A percentile compares a stretch with the other conserved stretches of the same genome.
These are phyloP conservation scores for Rhodotorula sp. DNA, from an alignment of 1,284 basidiomycete species.

Conservation along the genomic window DNA sequence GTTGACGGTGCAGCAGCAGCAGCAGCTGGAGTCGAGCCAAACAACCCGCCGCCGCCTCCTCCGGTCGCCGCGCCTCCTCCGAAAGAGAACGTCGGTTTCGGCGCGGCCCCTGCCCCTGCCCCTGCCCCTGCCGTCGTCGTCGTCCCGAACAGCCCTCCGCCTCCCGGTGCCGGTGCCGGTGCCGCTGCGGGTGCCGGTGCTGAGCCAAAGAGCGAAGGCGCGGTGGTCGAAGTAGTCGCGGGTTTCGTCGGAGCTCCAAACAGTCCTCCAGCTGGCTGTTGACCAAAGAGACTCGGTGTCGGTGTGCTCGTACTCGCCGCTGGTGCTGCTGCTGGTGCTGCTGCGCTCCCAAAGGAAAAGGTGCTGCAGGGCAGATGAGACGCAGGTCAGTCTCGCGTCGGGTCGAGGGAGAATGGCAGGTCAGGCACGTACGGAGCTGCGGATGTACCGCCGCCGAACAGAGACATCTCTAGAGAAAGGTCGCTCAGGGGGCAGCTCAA, in stretches of 20 bases:
- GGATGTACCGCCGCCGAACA: conserved; percentile 10
- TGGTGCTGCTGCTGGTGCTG: not conserved
- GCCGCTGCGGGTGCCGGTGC: not conserved
- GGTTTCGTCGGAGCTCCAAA: not conserved
- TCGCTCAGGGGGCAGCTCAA: not conserved
- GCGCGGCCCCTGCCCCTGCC: not conserved
- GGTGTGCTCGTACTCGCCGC: not conserved
- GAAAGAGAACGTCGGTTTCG: conserved; percentile 23
- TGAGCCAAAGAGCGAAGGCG: conserved; percentile 20
- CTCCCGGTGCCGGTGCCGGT: not conserved
- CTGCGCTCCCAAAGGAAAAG: conserved; percentile 21
- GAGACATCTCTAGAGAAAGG: conserved; percentile 6
- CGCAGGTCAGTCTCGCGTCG: not conserved
- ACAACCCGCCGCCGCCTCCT: not conserved
- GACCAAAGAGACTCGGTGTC: conserved; percentile 7
- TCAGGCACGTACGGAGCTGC: not conserved
- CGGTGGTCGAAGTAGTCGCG: not conserved
- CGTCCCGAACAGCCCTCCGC: conserved; percentile 13
- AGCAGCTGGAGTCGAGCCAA: conserved; percentile 1
- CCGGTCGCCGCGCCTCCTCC: conserved; percentile 12
- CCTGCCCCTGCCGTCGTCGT: not conserved
- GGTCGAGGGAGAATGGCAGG: not conserved
- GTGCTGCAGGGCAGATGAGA: not conserved
- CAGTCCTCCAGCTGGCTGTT: not conserved
- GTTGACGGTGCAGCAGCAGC: not conserved